Evolutionary conservation across 495 filamentous ascomycete species (phyloP).

Genomic region (Aspergillus sclerotiicarbonarius): DNA sequence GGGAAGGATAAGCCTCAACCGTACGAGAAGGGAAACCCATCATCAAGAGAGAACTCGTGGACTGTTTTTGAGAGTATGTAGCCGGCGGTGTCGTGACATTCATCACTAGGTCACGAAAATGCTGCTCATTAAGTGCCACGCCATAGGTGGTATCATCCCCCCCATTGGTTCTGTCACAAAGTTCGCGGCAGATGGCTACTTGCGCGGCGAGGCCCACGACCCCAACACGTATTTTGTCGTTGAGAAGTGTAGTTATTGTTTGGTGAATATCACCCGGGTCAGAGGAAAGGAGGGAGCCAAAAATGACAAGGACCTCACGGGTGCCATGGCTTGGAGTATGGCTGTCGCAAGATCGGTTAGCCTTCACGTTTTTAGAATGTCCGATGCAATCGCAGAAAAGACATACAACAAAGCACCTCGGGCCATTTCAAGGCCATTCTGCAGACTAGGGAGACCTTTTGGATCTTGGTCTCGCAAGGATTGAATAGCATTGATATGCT

Average conservation of each 20-base stretch:
- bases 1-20: slow-evolving; percentile 67
- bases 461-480: slow-evolving; percentile 73
- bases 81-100: slow-evolving; percentile 85
- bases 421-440: slow-evolving; percentile 95
- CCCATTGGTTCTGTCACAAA: slow-evolving; percentile 81
- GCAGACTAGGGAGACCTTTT: slow-evolving; percentile 83
- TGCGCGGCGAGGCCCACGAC: slow-evolving; percentile 89
- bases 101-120: slow-evolving; percentile 87
- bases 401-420: slow-evolving; percentile 79
- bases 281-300: slow-evolving; percentile 82
- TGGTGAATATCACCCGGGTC: slow-evolving; percentile 95
- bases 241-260: slow-evolving; percentile 73
- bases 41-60: slow-evolving; percentile 78
- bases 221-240: slow-evolving; percentile 78
- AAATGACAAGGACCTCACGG: slow-evolving; percentile 85
- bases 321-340: slow-evolving; percentile 93
- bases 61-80: slow-evolving; percentile 64
- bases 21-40: slow-evolving; percentile 98
- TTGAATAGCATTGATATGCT: slow-evolving; percentile 77
- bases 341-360: slow-evolving; percentile 41
- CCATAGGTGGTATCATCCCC: slow-evolving; percentile 74
- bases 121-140: slow-evolving; percentile 82
- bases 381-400: neutral
- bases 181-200: slow-evolving; percentile 85
- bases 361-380: neutral